A percentile compares a stretch with the other conserved stretches of the same genome.
These are phyloP conservation scores for Phyllosticta capitalensis DNA, from an alignment of 2,329 filamentous ascomycete genomes.

Conservation along the genomic window DNA sequence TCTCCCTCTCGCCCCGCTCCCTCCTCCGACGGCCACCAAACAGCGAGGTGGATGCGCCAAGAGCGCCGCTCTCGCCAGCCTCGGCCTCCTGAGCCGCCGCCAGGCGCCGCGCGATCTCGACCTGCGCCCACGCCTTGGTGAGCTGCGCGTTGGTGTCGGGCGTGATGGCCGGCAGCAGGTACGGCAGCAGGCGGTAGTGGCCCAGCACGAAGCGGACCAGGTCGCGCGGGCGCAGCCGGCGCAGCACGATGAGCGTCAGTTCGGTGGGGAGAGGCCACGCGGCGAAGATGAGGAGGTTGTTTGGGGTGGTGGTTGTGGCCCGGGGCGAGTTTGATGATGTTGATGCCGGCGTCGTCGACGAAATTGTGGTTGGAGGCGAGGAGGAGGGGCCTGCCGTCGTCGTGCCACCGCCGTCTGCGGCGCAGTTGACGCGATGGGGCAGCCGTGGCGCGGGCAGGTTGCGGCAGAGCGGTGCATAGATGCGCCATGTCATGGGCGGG, in stretches of 20 bases:
- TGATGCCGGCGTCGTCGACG: background rate
- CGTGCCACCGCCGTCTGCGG: background rate
- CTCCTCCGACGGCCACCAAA: too few species aligned
- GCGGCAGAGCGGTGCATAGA: slow-evolving; percentile 13
- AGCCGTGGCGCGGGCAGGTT: slow-evolving; percentile 9
- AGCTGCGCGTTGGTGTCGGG: slow-evolving; percentile 5
- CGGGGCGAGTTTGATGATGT: slow-evolving; percentile 16
- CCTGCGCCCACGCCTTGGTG: slow-evolving; percentile 7
- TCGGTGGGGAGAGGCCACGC: slow-evolving; percentile 22
- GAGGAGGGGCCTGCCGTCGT: slow-evolving; percentile 8
- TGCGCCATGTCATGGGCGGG: slow-evolving; percentile 18
- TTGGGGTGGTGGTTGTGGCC: slow-evolving; percentile 14
- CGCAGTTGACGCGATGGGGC: background rate
- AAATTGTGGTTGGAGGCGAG: slow-evolving; percentile 7
- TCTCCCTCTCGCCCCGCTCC: too few species aligned
- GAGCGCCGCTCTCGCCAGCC: background rate
- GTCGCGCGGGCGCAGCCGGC: slow-evolving; percentile 19
- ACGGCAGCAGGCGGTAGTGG: slow-evolving; percentile 2
- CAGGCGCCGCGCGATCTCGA: slow-evolving; percentile 5
- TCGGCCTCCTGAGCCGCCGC: background rate
- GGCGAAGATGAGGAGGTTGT: slow-evolving; percentile 2
- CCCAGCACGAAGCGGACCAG: slow-evolving; percentile 23
- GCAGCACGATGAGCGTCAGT: slow-evolving; percentile 26
- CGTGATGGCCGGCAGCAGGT: background rate
- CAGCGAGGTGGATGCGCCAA: too few species aligned